These are phyloP conservation scores for Pisolithus albus DNA, from an alignment of 768 basidiomycete genomes.

Conservation along the genomic window DNA sequence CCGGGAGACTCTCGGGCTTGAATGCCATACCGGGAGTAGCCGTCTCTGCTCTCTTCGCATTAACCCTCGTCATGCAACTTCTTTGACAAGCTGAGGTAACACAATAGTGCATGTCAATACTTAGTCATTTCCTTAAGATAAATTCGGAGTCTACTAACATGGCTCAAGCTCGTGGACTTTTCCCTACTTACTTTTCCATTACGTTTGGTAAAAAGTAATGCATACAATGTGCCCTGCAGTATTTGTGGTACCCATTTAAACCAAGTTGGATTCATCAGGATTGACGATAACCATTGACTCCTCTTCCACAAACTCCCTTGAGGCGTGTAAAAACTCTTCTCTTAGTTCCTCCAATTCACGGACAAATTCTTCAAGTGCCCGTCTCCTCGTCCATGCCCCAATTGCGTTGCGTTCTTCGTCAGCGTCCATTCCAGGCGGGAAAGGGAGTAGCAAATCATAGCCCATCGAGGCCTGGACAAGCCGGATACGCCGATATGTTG, in stretches of 20 bases:
- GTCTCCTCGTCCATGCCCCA: slow-evolving; percentile 45
- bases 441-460: slow-evolving; percentile 50
- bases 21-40: slow-evolving; percentile 10
- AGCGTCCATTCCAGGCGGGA: slow-evolving; percentile 27
- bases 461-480: slow-evolving; percentile 59
- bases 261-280: slow-evolving; percentile 4
- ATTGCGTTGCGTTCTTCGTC: not conserved
- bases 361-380: slow-evolving; percentile 46
- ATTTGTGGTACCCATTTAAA: not conserved
- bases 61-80: slow-evolving; percentile 4
- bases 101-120: too few species aligned
- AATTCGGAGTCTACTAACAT: too few species aligned
- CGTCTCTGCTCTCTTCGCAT: slow-evolving; percentile 8
- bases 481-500: slow-evolving; percentile 56
- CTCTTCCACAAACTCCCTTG: slow-evolving; percentile 18
- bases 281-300: slow-evolving; percentile 6
- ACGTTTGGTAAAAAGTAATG: too few species aligned
- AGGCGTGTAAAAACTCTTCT: slow-evolving; percentile 49
- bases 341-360: slow-evolving; percentile 51
- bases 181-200: too few species aligned
- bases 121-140: too few species aligned
- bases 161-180: too few species aligned
- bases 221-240: too few species aligned
- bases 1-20: slow-evolving; percentile 5
- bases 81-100: too few species aligned